Conservation (phyloP, 164 flowering plant genomes). For the Vitis rotundifolia region DNA sequence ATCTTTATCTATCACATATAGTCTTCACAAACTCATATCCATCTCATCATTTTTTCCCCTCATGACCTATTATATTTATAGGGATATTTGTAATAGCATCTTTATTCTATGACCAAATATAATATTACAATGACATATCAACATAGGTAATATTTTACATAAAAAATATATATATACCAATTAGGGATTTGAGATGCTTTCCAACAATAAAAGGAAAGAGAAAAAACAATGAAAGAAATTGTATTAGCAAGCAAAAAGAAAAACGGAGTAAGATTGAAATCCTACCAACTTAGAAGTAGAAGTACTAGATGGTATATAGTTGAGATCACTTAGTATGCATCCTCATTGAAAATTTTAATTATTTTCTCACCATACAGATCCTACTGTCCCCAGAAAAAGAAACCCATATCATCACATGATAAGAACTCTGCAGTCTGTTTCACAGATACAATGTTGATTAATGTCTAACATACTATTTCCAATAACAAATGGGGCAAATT, state of each 20-base stretch:
- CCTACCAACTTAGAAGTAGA: background rate
- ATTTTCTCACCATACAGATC: constrained; percentile 37
- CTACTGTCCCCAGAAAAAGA: constrained; percentile 42
- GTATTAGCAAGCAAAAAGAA: background rate
- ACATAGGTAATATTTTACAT: no score
- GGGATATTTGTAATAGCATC: no score
- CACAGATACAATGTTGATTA: constrained; percentile 1
- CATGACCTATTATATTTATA: no score
- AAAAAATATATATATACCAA: no score
- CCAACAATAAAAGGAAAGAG: background rate
- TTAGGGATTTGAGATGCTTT: no score
- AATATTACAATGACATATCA: no score
- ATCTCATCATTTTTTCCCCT: no score
- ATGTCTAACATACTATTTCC: background rate
- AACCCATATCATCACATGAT: constrained; percentile 31
- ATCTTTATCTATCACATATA: no score
- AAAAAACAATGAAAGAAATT: constrained; percentile 3
- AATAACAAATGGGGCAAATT: background rate
- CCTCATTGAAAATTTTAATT: constrained; percentile 46
- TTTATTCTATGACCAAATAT: no score
- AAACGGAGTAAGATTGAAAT: constrained; percentile 1
- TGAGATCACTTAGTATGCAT: constrained; percentile 38
- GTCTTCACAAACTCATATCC: no score
- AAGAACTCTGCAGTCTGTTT: constrained; percentile 67
- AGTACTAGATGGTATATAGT: constrained; percentile 51